These are phyloP conservation scores for Schizosaccharomyces versatilis DNA, from an alignment of 1,139 yeast species.

Conservation along the genomic window DNA sequence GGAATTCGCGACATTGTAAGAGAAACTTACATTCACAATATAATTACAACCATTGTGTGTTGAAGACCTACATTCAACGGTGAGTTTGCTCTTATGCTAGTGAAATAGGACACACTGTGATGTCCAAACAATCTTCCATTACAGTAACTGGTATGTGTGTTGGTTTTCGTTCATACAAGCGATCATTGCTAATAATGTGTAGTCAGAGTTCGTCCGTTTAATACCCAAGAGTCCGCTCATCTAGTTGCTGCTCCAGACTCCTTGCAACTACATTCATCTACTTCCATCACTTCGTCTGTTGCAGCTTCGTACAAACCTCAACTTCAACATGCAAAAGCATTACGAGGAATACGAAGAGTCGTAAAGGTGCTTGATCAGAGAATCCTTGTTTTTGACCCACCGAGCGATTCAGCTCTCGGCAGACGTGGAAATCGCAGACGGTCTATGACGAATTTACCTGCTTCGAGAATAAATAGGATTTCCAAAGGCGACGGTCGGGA, in stretches of 20 bases:
- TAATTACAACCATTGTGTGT: not conserved
- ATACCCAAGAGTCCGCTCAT: constrained; percentile 29
- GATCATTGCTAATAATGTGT: not conserved
- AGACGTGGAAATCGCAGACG: too few species aligned
- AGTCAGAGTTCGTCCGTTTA: constrained; percentile 62
- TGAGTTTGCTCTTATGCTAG: too few species aligned
- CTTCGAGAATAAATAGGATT: constrained; percentile 39
- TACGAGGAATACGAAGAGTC: constrained; percentile 40
- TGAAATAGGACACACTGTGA: not conserved
- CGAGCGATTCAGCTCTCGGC: constrained; percentile 24
- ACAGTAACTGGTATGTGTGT: not conserved
- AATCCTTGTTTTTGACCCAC: constrained; percentile 80
- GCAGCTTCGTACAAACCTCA: too few species aligned
- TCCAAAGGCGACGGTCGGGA: constrained; percentile 16
- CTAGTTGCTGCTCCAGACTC: constrained; percentile 17
- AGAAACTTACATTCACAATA: not conserved
- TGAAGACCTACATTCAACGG: not conserved
- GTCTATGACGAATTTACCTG: constrained; percentile 33
- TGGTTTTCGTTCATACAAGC: not conserved
- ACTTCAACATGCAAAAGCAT: too few species aligned
- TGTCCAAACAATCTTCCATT: constrained; percentile 2
- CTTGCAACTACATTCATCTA: constrained; percentile 15
- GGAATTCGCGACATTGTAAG: not conserved
- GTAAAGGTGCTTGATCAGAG: constrained; percentile 69
- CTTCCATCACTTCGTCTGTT: constrained; percentile 19